Percentiles rank a stretch among this genome's conserved stretches.
These are phyloP conservation scores for Lachnellula cervina DNA, from an alignment of 2,329 filamentous ascomycete genomes.

Conservation along the genomic window DNA sequence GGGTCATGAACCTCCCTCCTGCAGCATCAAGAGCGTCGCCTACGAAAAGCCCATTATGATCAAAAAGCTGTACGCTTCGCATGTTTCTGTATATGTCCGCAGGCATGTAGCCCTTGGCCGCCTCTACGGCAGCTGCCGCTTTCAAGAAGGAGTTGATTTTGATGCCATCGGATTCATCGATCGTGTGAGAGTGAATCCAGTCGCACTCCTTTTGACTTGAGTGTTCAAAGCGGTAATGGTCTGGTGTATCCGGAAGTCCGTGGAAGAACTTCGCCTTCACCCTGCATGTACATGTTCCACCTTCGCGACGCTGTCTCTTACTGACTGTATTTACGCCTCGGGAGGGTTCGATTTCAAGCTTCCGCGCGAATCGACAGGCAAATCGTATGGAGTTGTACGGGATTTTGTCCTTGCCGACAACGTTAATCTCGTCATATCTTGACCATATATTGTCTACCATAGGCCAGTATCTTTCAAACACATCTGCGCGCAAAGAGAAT, in stretches of 20 bases:
- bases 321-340: not conserved
- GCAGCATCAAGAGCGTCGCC: constrained; percentile 7
- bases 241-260: constrained; percentile 1
- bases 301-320: constrained; percentile 7
- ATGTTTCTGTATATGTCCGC: constrained; percentile 9
- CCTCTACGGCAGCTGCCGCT: constrained; percentile 5
- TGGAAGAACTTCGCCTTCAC: constrained; percentile 11
- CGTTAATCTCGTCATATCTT: constrained; percentile 6
- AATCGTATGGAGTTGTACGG: constrained; percentile 8
- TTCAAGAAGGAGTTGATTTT: constrained; percentile 12
- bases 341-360: constrained; percentile 1
- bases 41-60: not conserved
- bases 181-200: constrained; percentile 8
- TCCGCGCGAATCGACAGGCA: constrained; percentile 9
- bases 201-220: constrained; percentile 3
- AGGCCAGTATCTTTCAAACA: constrained; percentile 8
- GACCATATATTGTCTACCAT: constrained; percentile 9
- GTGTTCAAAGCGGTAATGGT: constrained; percentile 12
- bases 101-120: constrained; percentile 10
- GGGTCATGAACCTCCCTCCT: constrained; percentile 11
- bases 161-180: constrained; percentile 8
- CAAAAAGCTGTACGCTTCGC: constrained; percentile 4
- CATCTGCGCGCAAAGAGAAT: constrained; percentile 9
- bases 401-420: constrained; percentile 2
- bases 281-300: constrained; percentile 8